phyloP scores from a whole-genome alignment of 345 rosid genomes.

The Salix purpurea region DNA sequence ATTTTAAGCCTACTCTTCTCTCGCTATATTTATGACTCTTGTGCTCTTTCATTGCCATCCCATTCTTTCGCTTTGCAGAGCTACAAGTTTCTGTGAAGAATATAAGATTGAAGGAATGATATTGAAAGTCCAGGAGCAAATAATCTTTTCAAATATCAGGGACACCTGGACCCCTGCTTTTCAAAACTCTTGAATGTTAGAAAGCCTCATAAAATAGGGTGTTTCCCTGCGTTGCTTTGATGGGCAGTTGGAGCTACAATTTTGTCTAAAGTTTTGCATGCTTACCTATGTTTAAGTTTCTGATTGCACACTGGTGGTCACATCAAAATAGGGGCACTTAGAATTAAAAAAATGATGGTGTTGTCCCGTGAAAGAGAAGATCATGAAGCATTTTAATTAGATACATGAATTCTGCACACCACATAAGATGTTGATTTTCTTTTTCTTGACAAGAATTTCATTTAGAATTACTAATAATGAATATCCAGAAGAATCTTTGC shows the following conservation, averaged over 20 bases:
- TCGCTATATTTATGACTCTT: not conserved
- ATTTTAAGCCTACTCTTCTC: too few relatives aligned
- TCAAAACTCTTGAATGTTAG: not conserved
- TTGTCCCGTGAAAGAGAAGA: not conserved
- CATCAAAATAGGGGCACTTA: not conserved
- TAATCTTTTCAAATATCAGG: not conserved
- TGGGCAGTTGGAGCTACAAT: not conserved
- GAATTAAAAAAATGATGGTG: not conserved
- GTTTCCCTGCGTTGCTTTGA: not conserved
- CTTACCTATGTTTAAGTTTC: not conserved
- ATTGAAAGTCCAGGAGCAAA: not conserved
- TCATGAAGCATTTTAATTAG: not conserved
- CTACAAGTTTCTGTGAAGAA: not conserved
- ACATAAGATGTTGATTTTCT: not conserved
- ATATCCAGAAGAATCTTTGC: not conserved
- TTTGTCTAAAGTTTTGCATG: not conserved
- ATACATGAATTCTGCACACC: not conserved
- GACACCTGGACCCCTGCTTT: not conserved
- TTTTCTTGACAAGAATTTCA: not conserved
- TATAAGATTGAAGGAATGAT: not conserved
- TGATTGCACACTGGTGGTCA: not conserved
- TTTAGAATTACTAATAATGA: not conserved
- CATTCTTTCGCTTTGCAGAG: not conserved
- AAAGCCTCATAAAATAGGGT: not conserved
- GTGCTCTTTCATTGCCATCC: not conserved